Conservation (phyloP, 148 eudicot species). For the Gaultheria prostrata region DNA sequence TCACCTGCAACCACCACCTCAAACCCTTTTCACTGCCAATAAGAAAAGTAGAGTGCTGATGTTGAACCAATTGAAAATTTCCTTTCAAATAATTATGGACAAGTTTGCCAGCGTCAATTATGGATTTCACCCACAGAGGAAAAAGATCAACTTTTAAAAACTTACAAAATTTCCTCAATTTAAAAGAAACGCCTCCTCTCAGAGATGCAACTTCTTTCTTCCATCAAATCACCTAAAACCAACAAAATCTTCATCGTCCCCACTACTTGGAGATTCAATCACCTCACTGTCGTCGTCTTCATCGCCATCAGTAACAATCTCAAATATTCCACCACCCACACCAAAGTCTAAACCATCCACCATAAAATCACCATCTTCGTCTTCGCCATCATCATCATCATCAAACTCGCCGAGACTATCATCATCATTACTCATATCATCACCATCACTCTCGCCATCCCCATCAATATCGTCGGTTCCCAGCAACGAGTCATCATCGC, state of each 20-base stretch:
- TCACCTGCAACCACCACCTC: neutral
- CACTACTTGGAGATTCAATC: constrained; percentile 68
- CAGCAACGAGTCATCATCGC: constrained; percentile 50
- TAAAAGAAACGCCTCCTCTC: constrained; percentile 4
- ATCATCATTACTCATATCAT: constrained; percentile 57
- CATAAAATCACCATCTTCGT: constrained; percentile 64
- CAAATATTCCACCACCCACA: constrained; percentile 59
- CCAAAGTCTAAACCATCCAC: constrained; percentile 46
- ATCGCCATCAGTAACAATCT: constrained; percentile 74
- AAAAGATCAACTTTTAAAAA: neutral
- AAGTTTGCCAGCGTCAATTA: neutral
- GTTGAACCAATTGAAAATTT: neutral
- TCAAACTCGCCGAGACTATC: constrained; percentile 54
- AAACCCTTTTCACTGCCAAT: neutral
- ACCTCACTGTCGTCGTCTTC: constrained; percentile 69
- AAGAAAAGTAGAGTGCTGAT: neutral
- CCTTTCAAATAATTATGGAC: constrained; percentile 3
- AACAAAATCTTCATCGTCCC: constrained; percentile 57
- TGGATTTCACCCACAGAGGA: no score
- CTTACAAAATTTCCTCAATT: constrained; percentile 12
- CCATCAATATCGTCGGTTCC: constrained; percentile 46
- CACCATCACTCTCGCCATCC: constrained; percentile 69
- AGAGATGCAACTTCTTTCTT: neutral
- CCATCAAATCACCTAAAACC: constrained; percentile 20
- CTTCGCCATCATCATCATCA: constrained; percentile 51